A percentile compares a stretch with the other conserved stretches of the same genome.
Conservation (phyloP, 208 protist species). For the Acanthamoeba rhysodes region DNA sequence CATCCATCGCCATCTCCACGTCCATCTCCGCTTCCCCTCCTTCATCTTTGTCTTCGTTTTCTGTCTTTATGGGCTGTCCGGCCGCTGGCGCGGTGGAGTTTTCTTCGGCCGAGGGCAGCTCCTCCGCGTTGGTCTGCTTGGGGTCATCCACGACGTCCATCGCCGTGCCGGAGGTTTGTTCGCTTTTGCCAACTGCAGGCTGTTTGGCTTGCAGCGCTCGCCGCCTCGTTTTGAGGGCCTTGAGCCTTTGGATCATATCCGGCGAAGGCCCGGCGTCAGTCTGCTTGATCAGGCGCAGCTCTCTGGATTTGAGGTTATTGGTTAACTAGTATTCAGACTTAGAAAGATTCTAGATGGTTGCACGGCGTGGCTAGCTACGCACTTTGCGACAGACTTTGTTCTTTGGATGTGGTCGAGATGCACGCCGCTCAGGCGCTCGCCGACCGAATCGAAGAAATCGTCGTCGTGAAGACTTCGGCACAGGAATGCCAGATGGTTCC, state of each 20-base stretch:
- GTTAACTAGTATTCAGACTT: neutral
- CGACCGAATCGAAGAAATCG: neutral
- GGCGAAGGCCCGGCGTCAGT: neutral
- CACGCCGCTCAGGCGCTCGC: neutral
- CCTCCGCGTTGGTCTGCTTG: neutral
- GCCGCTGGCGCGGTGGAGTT: neutral
- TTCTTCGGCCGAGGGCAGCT: neutral
- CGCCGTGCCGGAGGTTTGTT: neutral
- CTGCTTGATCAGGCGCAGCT: neutral
- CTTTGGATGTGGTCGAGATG: neutral
- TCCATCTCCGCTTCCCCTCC: neutral
- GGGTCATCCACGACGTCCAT: neutral
- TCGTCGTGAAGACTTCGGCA: neutral
- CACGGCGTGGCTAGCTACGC: neutral
- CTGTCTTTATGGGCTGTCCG: neutral
- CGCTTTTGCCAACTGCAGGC: neutral
- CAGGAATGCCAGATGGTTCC: neutral
- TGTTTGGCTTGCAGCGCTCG: neutral
- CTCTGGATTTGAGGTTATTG: neutral
- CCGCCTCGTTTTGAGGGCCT: neutral
- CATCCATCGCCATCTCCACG: neutral
- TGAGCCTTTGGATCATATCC: neutral
- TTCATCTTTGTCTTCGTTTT: neutral
- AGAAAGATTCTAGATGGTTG: no score
- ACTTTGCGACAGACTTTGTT: neutral